Base-by-base conservation (phyloP, 1,284 basidiomycete genomes). In the Apiotrichum siamense region DNA sequence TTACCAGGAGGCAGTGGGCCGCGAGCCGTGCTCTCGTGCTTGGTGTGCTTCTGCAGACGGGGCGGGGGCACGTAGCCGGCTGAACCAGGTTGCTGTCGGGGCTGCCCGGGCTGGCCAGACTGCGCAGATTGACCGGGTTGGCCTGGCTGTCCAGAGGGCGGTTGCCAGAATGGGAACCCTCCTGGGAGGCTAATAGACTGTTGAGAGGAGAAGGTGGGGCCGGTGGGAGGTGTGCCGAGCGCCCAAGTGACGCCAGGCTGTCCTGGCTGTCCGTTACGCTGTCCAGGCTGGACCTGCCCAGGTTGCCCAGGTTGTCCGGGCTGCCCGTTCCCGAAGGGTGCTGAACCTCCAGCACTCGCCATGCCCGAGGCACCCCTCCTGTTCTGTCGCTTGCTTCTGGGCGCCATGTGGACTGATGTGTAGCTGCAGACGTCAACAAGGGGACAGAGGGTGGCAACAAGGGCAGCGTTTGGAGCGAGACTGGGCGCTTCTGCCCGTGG, bases 141-240 rank as follows among this genome's bases (percentile, higher is more conserved):
- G 38, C 26, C 33, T 2, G 33, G 17, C 33, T 11, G 20, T 21
- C 35, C n/a, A n/a, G 33, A n/a, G 11, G 23, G 36, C 25, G 38
- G 49, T 4, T 20, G 37, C 50, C 50, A 51, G 38, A 49, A 54
- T 25, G 52, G 52, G 13, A 47, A 54, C 18, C 43, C 40, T 21
- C 52, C 52, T 13, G 52, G 47, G 23, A 54, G 32, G 29, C 39
- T 17, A 40, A 38, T 27, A 3, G 45, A 47, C 7, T 25, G n/a
- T 31, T 45, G 32, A 18, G 43, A 23, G n/a, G 23, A 32, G 21
- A 23, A 25, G 43, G 6, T 32, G 4, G 12, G 26, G 1, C 12
- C 20, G 5, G 26, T 20, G 13, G 41, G 29, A 4, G n/a, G 17
- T 7, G 40, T 18, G 21, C 26, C 26, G n/a, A 43, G 41, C 20